Evolutionary conservation across 2,329 filamentous ascomycete species (phyloP), one percentile per base, ranked within the genome.

Genomic region (Diplocarpon mali): DNA sequence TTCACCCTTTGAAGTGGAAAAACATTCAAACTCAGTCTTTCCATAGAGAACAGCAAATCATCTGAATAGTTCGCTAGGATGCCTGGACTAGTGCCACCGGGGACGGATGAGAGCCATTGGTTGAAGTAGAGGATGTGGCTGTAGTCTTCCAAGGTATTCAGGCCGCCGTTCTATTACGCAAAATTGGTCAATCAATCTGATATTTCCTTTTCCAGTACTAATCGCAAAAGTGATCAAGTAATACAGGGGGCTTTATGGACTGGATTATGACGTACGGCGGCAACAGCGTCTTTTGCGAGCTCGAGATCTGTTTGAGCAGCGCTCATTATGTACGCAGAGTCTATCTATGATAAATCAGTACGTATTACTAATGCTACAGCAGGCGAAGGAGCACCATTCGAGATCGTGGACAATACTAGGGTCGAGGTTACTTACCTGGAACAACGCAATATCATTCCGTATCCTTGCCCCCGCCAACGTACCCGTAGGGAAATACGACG

Each of bases 11-110:
- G 54, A 6, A 70, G 41, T 5, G 57, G 49, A 41, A 65, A 69
- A 0, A 68, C 67, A 42, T 65, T 67, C 30, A 61, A 53, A 2
- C 66, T 68, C 8, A 72, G 54, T 10, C 69, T 60, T 48, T 70
- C 65, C 69, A 71, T 72, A 3, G 67, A 67, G 51, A 72, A 71
- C 24, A 66, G 48, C 1, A 69, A 53, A 49, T 72, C 69, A 41
- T 67, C 60, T 0, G 68, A 71, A 46, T 66, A 69, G 46, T 72
- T 71, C 20, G 63, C 58, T 8, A 67, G 52, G 9, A 67, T 61
- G 11, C 69, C 64, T 27, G 58, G 53, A 35, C 54, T 53, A 2
- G 60, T 52, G 1, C 67, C 66, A 9, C 51, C 53, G 0, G 67
- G 65, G 5, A 65, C 55, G 1, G 65, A 56, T 1, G 53, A 56